These are phyloP conservation scores for Phascolomyces articulosus DNA, from an alignment of 371 early-diverging fungal species.

Conservation along the genomic window DNA sequence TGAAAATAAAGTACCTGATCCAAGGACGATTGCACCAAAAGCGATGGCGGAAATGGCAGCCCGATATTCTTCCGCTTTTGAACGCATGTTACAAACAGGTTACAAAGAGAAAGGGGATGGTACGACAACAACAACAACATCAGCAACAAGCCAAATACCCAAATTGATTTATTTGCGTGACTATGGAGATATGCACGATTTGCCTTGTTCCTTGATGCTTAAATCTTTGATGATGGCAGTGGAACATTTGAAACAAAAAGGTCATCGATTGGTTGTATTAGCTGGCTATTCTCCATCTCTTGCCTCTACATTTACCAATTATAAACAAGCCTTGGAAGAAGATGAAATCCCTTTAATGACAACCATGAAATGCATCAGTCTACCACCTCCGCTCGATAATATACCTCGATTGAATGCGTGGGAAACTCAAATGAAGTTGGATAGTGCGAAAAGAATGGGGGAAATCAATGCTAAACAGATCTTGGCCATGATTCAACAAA, in stretches of 20 bases:
- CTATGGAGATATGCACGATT: conserved; percentile 47
- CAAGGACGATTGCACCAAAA: conserved; percentile 11
- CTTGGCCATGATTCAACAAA: conserved; percentile 27
- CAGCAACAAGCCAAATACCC: conserved; percentile 15
- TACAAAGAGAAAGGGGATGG: not conserved
- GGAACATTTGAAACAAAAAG: conserved; percentile 47
- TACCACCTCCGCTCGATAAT: conserved; percentile 25
- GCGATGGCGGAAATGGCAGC: conserved; percentile 22
- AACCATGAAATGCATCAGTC: conserved; percentile 29
- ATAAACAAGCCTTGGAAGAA: not conserved
- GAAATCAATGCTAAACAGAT: conserved; percentile 55
- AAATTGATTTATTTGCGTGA: conserved; percentile 54
- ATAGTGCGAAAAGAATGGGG: conserved; percentile 35
- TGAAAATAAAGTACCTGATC: not conserved
- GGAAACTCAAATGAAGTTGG: conserved; percentile 28
- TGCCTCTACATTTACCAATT: not conserved
- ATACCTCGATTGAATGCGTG: conserved; percentile 10
- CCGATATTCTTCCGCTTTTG: conserved; percentile 35
- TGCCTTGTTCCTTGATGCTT: conserved; percentile 35
- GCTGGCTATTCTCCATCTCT: conserved; percentile 49
- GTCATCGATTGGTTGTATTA: conserved; percentile 40
- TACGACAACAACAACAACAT: not conserved
- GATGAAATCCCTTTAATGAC: conserved; percentile 15
- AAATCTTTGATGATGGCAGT: conserved; percentile 43
- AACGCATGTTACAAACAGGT: conserved; percentile 2